Evolutionary conservation across 2,329 filamentous ascomycete species (phyloP).

Genomic region (Calcarisporium arbuscula): DNA sequence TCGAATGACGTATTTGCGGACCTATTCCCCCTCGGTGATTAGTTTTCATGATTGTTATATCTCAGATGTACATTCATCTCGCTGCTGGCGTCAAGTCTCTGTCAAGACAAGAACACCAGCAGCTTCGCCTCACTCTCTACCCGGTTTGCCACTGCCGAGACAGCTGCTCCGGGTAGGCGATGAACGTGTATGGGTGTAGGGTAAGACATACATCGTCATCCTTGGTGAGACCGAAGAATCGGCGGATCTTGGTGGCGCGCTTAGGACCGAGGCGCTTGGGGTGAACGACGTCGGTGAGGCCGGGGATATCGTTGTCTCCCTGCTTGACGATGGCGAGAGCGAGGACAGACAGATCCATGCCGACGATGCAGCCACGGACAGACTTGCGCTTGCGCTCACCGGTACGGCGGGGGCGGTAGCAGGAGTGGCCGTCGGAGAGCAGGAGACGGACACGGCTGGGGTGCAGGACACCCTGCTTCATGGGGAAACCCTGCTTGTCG

Average conservation of each 20-base stretch:
- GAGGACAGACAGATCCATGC: conserved; percentile 88
- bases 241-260: conserved; percentile 99
- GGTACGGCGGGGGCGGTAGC: conserved; percentile 96
- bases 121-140: conserved; percentile 54
- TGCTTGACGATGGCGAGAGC: conserved; percentile 97
- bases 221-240: conserved; percentile 99
- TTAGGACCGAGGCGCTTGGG: conserved; percentile 99
- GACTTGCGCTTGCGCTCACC: conserved; percentile 99
- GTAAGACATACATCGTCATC: conserved; percentile 95
- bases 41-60: conserved; percentile 21
- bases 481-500: conserved; percentile 99
- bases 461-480: conserved; percentile 99
- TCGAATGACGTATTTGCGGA: conserved; percentile 99
- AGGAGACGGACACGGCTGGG: conserved; percentile 97
- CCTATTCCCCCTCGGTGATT: conserved; percentile 48
- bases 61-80: conserved; percentile 17
- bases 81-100: conserved; percentile 1
- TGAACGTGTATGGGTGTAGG: conserved; percentile 51
- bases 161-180: conserved; percentile 61
- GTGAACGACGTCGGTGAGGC: conserved; percentile 94
- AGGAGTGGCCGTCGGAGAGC: conserved; percentile 93
- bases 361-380: conserved; percentile 98
- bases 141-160: conserved; percentile 37
- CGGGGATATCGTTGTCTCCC: conserved; percentile 89
- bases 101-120: conserved; percentile 9